These are phyloP conservation scores for Pouteria campechiana DNA, from an alignment of 179 eudicot species.

Conservation along the genomic window DNA sequence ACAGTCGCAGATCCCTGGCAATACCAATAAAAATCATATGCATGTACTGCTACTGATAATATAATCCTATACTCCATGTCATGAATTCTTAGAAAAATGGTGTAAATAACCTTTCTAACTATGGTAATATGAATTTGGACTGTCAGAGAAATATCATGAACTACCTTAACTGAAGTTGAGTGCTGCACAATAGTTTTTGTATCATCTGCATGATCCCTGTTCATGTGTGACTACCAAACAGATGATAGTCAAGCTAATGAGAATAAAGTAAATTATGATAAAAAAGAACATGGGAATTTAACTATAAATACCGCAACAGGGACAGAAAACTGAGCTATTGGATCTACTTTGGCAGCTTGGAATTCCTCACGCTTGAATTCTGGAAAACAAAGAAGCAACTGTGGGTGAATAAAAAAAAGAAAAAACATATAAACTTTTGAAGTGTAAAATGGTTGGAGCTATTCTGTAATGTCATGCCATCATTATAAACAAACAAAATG, in stretches of 20 bases:
- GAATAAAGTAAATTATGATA: not conserved
- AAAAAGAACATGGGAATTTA: not conserved
- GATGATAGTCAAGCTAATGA: not conserved
- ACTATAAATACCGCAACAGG: conserved; percentile 57
- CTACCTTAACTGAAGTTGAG: conserved; percentile 76
- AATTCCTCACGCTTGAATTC: conserved; percentile 74
- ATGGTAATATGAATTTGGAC: no score
- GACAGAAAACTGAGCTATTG: conserved; percentile 73
- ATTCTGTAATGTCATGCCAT: no score
- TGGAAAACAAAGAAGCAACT: conserved; percentile 12
- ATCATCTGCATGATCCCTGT: conserved; percentile 83
- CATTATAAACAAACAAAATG: no score
- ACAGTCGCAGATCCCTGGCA: no score
- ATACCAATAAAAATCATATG: no score
- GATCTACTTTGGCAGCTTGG: conserved; percentile 64
- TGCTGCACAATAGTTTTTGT: conserved; percentile 83
- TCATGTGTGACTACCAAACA: conserved; percentile 77
- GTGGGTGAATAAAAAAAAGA: not conserved
- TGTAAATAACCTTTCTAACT: no score
- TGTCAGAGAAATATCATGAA: no score
- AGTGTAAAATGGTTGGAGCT: no score
- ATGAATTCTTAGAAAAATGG: no score
- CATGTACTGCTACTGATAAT: no score
- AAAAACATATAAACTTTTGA: not conserved
- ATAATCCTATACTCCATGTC: no score